These are phyloP conservation scores for Triticum dicoccoides DNA, from an alignment of 176 grass and related monocot species.

Conservation along the genomic window DNA sequence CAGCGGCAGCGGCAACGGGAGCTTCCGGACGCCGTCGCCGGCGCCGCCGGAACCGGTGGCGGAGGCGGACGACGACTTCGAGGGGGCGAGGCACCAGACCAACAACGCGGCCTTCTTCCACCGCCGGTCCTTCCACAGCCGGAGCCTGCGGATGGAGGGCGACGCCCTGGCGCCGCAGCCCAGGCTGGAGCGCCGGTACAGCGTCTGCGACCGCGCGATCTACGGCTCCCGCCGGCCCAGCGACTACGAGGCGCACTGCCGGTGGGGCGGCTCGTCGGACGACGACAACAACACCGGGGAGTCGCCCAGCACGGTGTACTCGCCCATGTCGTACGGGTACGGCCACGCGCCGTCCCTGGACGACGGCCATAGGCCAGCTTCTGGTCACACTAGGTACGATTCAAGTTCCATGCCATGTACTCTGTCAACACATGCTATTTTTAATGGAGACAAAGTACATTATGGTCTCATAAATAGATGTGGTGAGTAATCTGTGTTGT, in stretches of 20 bases:
- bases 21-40: constrained; percentile 86
- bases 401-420: background rate
- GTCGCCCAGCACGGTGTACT: constrained; percentile 81
- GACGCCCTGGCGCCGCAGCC: constrained; percentile 70
- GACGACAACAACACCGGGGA: constrained; percentile 79
- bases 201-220: constrained; percentile 79
- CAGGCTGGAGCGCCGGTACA: constrained; percentile 82
- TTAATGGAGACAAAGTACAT: background rate
- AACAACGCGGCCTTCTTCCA: constrained; percentile 67
- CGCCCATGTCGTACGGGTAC: constrained; percentile 82
- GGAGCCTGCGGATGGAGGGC: constrained; percentile 84
- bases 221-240: constrained; percentile 69
- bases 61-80: constrained; percentile 90
- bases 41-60: constrained; percentile 64
- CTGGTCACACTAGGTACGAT: constrained; percentile 61
- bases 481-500: background rate
- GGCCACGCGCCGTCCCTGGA: constrained; percentile 55
- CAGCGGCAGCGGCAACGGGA: constrained; percentile 48
- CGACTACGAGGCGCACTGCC: constrained; percentile 73
- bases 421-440: no score
- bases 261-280: constrained; percentile 77
- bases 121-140: constrained; percentile 88
- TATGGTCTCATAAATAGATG: constrained; percentile 14
- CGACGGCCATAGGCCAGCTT: constrained; percentile 51
- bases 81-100: constrained; percentile 46